Conservation (phyloP, 169 alveolate genomes). For the Babesia ovis region DNA sequence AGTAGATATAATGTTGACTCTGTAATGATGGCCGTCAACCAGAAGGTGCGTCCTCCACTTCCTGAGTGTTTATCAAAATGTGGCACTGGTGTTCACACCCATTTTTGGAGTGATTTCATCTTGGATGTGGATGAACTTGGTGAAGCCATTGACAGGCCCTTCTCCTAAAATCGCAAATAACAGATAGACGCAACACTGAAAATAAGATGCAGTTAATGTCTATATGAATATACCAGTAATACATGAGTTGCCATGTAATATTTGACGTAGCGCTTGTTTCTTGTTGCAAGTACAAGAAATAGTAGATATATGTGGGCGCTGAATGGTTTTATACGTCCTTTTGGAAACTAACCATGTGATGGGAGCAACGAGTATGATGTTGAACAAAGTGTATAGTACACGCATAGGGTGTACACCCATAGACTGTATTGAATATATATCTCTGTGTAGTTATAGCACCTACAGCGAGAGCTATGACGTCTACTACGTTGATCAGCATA, state of each 20-base stretch:
- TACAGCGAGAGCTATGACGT: constrained; percentile 39
- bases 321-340: background rate
- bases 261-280: background rate
- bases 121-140: constrained; percentile 11
- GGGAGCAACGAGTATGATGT: constrained; percentile 32
- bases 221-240: constrained; percentile 5
- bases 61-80: constrained; percentile 1
- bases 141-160: constrained; percentile 41
- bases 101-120: background rate
- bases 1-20: constrained; percentile 16
- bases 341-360: constrained; percentile 25
- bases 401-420: constrained; percentile 21
- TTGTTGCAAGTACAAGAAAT: constrained; percentile 17
- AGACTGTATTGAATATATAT: background rate
- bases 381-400: constrained; percentile 33
- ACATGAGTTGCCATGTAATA: constrained; percentile 1
- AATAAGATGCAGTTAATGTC: background rate
- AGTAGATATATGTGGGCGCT: constrained; percentile 26
- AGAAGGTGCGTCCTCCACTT: constrained; percentile 4
- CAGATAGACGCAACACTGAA: constrained; percentile 26
- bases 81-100: background rate
- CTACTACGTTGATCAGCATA: constrained; percentile 17
- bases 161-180: constrained; percentile 21
- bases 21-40: background rate
- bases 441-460: background rate